Evolutionary conservation across 495 filamentous ascomycete species (phyloP).

Genomic region (Daldinia caldariorum): DNA sequence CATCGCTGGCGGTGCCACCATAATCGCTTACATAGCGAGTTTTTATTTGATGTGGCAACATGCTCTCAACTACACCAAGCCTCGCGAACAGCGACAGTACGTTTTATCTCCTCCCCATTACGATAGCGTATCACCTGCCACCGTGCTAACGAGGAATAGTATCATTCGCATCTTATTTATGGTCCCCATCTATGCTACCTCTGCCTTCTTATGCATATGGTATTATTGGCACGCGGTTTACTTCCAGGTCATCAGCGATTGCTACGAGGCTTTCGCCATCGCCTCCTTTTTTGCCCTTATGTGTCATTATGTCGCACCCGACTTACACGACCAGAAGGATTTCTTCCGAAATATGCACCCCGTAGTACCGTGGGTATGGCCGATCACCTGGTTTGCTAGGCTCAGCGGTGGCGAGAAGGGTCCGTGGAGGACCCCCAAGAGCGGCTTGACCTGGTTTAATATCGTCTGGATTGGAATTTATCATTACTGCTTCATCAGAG

Average conservation of each 20-base stretch:
- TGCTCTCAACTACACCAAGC: constrained; percentile 84
- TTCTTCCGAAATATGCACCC: constrained; percentile 76
- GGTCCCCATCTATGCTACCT: constrained; percentile 84
- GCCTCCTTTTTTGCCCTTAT: constrained; percentile 90
- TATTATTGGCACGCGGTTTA: constrained; percentile 86
- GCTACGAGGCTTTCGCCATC: constrained; percentile 93
- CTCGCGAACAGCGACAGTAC: constrained; percentile 82
- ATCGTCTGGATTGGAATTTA: constrained; percentile 88
- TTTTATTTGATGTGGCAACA: constrained; percentile 77
- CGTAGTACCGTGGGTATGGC: constrained; percentile 79
- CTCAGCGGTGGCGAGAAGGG: constrained; percentile 73
- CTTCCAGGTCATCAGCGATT: constrained; percentile 81
- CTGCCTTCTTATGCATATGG: constrained; percentile 78
- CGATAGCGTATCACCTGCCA: constrained; percentile 1
- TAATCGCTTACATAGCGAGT: constrained; percentile 65
- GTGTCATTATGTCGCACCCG: constrained; percentile 83
- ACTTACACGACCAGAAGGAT: constrained; percentile 85
- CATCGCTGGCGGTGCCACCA: constrained; percentile 63
- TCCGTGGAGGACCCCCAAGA: constrained; percentile 76
- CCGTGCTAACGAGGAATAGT: constrained; percentile 47
- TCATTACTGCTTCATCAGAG: constrained; percentile 88
- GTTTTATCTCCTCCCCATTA: constrained; percentile 38
- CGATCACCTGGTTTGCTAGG: constrained; percentile 72
- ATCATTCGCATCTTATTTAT: constrained; percentile 93
- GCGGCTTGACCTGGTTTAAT: constrained; percentile 94